Base-by-base conservation (phyloP, 2,329 filamentous ascomycete species). In the Paramyrothecium sp. region DNA sequence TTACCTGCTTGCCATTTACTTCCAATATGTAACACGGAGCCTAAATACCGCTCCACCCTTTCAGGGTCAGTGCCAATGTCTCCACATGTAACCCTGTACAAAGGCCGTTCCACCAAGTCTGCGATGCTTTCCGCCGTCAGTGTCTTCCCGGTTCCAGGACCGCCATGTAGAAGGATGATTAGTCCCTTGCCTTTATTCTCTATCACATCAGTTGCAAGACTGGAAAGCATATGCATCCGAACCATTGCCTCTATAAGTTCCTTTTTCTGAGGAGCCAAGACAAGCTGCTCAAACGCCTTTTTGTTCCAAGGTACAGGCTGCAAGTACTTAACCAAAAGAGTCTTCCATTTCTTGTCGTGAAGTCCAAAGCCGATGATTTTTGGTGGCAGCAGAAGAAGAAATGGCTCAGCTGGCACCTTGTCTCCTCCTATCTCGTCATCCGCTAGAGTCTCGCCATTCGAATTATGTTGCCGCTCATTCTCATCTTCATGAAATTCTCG, bases 131-230 rank as follows among this genome's bases (percentile, higher is more conserved):
- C 53, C 2, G 54, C 69, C 12, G 69, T 71, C 1, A 64, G 61
- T 1, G 69, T 71, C 54, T 72, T 72, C 0, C 69, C 69, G 10
- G 68, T 66, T 12, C 69, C 69, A 1, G 69, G 69, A 2, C 60
- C 66, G 16, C 69, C 70, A 30, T 69, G 67, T 1, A 72, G 60
- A 5, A 71, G 60, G 4, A 72, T 61, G 3, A 71, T 66, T 8
- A 68, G 61, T 3, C 58, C 54, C 21, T 55, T 60, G 0, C 70
- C 69, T 26, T 71, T 70, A 3, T 67, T 66, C 3, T 34, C 34
- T 10, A 74, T 69, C 3, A 75, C 57, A 34, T 75, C 72, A 7
- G 68, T 63, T 10, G 44, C 10, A 10, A 48, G 10, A n/a, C n/a
- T 48, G 16, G 44, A 11, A 8, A n/a, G 7, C 8, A 19, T 48